Conservation (phyloP, 768 basidiomycete genomes). For the Stropharia rugosoannulata region DNA sequence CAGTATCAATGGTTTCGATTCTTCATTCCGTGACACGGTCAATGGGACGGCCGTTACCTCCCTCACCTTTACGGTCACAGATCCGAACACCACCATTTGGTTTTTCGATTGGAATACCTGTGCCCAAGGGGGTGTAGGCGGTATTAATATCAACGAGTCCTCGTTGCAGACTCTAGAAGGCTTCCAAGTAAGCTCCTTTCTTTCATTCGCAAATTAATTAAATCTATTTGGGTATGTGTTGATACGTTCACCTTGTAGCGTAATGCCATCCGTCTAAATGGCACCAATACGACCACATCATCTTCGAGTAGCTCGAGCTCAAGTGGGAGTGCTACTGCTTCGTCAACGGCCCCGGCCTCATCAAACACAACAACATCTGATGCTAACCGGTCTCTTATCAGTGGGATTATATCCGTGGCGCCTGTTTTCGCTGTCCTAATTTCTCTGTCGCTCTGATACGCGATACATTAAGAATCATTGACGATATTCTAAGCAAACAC, state of each 20-base stretch:
- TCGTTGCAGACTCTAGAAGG: slow-evolving; percentile 40
- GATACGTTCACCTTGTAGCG: slow-evolving; percentile 33
- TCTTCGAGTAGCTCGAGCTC: not conserved
- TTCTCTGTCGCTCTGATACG: slow-evolving; percentile 9
- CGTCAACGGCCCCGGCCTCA: slow-evolving; percentile 10
- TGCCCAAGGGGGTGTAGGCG: slow-evolving; percentile 58
- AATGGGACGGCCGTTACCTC: slow-evolving; percentile 47
- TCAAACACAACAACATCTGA: slow-evolving; percentile 10
- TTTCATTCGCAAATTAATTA: not conserved
- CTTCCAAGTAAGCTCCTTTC: slow-evolving; percentile 39
- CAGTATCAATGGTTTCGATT: slow-evolving; percentile 60
- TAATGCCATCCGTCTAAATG: slow-evolving; percentile 57
- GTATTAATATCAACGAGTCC: slow-evolving; percentile 51
- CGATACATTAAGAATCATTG: too few relatives aligned
- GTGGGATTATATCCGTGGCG: slow-evolving; percentile 10
- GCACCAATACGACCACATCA: slow-evolving; percentile 28
- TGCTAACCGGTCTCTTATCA: slow-evolving; percentile 15
- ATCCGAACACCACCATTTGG: slow-evolving; percentile 52
- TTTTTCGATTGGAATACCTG: slow-evolving; percentile 60
- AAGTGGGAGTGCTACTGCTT: slow-evolving; percentile 4
- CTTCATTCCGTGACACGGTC: slow-evolving; percentile 45
- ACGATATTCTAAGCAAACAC: not conserved
- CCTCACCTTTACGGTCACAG: slow-evolving; percentile 41
- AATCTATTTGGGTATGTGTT: not conserved
- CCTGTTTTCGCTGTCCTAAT: slow-evolving; percentile 13